A percentile compares a stretch with the other conserved stretches of the same genome.
Evolutionary conservation across 1,284 basidiomycete species (phyloP).

Genomic region (Leccinum fuscescens): DNA sequence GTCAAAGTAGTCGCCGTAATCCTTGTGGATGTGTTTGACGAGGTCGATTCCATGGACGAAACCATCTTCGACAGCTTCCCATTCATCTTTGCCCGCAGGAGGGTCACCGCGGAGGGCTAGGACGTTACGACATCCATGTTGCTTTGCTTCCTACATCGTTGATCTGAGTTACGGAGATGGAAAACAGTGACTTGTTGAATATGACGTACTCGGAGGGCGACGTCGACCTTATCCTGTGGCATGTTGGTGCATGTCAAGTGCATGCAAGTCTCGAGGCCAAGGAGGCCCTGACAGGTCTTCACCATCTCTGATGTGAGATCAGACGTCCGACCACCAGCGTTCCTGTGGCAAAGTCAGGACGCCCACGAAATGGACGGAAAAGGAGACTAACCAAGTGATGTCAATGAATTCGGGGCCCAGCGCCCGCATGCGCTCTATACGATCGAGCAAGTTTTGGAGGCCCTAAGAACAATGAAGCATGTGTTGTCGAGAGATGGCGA

Average conservation of each 20-base stretch:
- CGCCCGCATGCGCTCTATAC: constrained; percentile 95
- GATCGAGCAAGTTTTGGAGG: constrained; percentile 91
- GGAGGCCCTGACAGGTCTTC: constrained; percentile 88
- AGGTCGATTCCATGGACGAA: constrained; percentile 91
- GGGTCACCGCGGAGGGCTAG: constrained; percentile 95
- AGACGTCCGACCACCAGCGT: constrained; percentile 93
- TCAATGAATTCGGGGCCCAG: constrained; percentile 98
- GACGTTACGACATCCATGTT: constrained; percentile 90
- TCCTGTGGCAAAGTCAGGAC: constrained; percentile 51
- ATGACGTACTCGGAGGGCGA: constrained; percentile 73
- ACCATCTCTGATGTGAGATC: constrained; percentile 94
- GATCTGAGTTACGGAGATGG: constrained; percentile 11
- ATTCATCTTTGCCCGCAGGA: constrained; percentile 82
- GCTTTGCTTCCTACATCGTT: constrained; percentile 77
- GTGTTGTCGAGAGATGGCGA: not conserved
- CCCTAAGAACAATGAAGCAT: constrained; percentile 51
- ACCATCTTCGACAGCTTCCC: constrained; percentile 87
- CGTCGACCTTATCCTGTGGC: constrained; percentile 92
- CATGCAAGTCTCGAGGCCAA: constrained; percentile 97
- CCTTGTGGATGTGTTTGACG: constrained; percentile 78
- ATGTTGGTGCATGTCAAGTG: constrained; percentile 99
- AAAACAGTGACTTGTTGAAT: constrained; percentile 11
- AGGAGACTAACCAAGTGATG: constrained; percentile 80
- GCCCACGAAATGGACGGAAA: not conserved
- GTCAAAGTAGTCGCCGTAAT: constrained; percentile 90